These are phyloP conservation scores for Coniochaeta sp. DNA, from an alignment of 2,329 filamentous ascomycete species.

Conservation along the genomic window DNA sequence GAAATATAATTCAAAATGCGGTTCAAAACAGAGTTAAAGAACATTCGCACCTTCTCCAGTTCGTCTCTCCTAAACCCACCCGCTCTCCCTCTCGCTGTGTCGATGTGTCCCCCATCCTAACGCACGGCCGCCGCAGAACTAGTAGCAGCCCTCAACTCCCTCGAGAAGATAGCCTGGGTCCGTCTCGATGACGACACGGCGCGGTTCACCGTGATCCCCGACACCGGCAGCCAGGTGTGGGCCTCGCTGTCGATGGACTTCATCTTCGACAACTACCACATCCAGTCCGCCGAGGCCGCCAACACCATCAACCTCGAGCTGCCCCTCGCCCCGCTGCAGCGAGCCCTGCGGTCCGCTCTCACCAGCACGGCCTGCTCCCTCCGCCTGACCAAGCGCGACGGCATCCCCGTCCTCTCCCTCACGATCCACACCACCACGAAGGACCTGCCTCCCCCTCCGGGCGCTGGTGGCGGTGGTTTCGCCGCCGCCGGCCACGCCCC, in stretches of 20 bases:
- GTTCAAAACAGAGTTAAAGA: slow-evolving; percentile 59
- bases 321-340: slow-evolving; percentile 77
- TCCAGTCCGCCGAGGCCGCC: slow-evolving; percentile 73
- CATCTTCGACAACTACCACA: slow-evolving; percentile 78
- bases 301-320: slow-evolving; percentile 97
- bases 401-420: slow-evolving; percentile 77
- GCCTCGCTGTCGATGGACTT: slow-evolving; percentile 68
- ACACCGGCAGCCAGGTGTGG: slow-evolving; percentile 95
- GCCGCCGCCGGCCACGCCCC: slow-evolving; percentile 18
- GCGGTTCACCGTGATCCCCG: slow-evolving; percentile 92
- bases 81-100: too few species aligned
- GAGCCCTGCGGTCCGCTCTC: slow-evolving; percentile 83
- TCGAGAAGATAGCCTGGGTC: slow-evolving; percentile 84
- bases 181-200: slow-evolving; percentile 80
- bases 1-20: slow-evolving; percentile 39
- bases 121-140: slow-evolving; percentile 38
- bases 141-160: slow-evolving; percentile 53
- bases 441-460: slow-evolving; percentile 15
- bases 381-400: slow-evolving; percentile 87
- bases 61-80: slow-evolving; percentile 14
- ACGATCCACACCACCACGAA: slow-evolving; percentile 77
- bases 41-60: slow-evolving; percentile 62
- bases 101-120: background rate
- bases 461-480: too few species aligned
- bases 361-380: slow-evolving; percentile 77